Conservation (phyloP, 1,139 yeast genomes). For the Candida mesenterica region DNA sequence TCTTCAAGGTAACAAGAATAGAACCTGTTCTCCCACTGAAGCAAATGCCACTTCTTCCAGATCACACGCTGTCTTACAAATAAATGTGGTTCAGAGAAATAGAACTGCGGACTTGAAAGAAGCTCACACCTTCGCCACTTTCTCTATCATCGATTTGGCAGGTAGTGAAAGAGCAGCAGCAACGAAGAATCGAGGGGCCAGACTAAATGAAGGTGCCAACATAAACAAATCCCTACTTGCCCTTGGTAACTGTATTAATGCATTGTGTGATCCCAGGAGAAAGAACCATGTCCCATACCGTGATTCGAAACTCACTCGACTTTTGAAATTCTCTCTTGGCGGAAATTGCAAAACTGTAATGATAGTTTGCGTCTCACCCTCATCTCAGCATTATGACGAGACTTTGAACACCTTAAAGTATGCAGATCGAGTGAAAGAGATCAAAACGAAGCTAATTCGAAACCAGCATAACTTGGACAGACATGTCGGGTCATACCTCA, state of each 20-base stretch:
- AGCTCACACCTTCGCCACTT: constrained; percentile 71
- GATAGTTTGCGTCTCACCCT: constrained; percentile 93
- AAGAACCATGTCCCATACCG: constrained; percentile 83
- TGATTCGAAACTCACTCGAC: constrained; percentile 82
- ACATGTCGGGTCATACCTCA: constrained; percentile 84
- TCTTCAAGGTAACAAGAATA: constrained; percentile 64
- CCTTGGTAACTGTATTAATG: constrained; percentile 90
- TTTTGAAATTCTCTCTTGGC: constrained; percentile 86
- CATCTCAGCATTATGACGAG: constrained; percentile 84
- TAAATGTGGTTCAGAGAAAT: constrained; percentile 63
- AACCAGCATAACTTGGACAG: constrained; percentile 77
- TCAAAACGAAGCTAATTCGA: constrained; percentile 74
- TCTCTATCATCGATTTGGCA: constrained; percentile 86
- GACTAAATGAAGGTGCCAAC: constrained; percentile 88
- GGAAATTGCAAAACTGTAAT: constrained; percentile 93
- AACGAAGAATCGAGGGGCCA: constrained; percentile 75
- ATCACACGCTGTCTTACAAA: constrained; percentile 89
- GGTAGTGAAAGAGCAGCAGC: constrained; percentile 95
- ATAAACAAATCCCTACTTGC: constrained; percentile 86
- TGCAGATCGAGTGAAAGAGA: constrained; percentile 88
- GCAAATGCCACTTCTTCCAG: constrained; percentile 89
- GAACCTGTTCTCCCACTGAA: constrained; percentile 85
- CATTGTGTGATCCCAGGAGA: constrained; percentile 71
- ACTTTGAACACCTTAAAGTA: constrained; percentile 86
- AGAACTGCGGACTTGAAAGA: constrained; percentile 64